Percentiles rank a stretch among this genome's conserved stretches.
Evolutionary conservation across 1,139 yeast species (phyloP).

Genomic region (Yamadazyma sp.): DNA sequence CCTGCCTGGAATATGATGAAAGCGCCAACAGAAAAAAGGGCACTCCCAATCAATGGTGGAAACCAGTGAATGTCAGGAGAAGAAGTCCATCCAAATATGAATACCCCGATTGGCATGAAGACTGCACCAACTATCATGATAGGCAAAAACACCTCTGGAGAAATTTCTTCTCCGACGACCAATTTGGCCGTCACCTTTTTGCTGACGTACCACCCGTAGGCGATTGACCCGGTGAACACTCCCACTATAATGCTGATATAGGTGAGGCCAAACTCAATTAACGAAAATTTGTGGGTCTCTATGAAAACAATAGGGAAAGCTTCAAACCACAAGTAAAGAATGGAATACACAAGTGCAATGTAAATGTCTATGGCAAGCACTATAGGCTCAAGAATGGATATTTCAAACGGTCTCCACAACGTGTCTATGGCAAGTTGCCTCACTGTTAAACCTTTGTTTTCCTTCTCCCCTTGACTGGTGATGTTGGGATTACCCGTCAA

Average conservation of each 20-base stretch:
- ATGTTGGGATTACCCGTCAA: slow-evolving; percentile 42
- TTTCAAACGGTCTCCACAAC: slow-evolving; percentile 33
- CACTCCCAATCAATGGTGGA: slow-evolving; percentile 31
- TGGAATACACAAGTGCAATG: slow-evolving; percentile 30
- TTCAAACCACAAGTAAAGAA: slow-evolving; percentile 34
- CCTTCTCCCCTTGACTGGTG: slow-evolving; percentile 44
- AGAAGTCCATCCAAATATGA: slow-evolving; percentile 35
- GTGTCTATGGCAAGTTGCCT: slow-evolving; percentile 22
- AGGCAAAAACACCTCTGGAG: slow-evolving; percentile 64
- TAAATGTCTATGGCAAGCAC: slow-evolving; percentile 31
- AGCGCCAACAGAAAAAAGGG: slow-evolving; percentile 28
- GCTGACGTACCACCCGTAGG: slow-evolving; percentile 22
- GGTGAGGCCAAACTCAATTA: slow-evolving; percentile 27
- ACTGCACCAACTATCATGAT: slow-evolving; percentile 39
- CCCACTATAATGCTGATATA: slow-evolving; percentile 24
- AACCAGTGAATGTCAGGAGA: slow-evolving; percentile 31
- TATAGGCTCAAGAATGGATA: slow-evolving; percentile 30
- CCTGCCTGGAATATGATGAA: slow-evolving; percentile 31
- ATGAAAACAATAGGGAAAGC: slow-evolving; percentile 32
- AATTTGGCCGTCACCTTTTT: slow-evolving; percentile 25
- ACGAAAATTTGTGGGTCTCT: slow-evolving; percentile 22
- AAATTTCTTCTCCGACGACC: slow-evolving; percentile 35
- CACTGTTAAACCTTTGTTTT: slow-evolving; percentile 28
- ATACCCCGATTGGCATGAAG: slow-evolving; percentile 30
- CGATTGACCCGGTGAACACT: slow-evolving; percentile 19